A percentile compares a stretch with the other conserved stretches of the same genome.
phyloP scores from a whole-genome alignment of 2,329 filamentous ascomycete species.

The Chaetomiaceae sp. region DNA sequence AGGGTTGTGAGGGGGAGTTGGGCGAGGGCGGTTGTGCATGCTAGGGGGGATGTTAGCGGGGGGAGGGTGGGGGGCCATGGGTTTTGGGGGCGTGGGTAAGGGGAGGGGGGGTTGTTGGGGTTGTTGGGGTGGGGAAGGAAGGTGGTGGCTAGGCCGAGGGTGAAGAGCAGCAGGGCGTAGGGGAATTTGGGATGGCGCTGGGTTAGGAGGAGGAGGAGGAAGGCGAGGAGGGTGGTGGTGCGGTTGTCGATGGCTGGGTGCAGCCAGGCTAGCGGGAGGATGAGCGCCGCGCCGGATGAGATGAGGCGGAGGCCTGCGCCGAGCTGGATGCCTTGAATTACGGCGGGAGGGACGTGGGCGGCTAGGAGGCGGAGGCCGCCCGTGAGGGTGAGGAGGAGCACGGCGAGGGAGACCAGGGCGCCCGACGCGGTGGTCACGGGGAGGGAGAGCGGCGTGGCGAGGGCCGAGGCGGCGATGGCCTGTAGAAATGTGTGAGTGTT shows the following conservation, averaged over 20 bases:
- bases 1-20: slow-evolving; percentile 88
- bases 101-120: slow-evolving; percentile 56
- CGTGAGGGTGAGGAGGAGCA: slow-evolving; percentile 72
- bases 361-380: slow-evolving; percentile 73
- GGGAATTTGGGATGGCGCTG: slow-evolving; percentile 63
- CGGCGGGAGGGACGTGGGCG: slow-evolving; percentile 71
- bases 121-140: slow-evolving; percentile 34
- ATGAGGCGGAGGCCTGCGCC: slow-evolving; percentile 82
- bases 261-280: slow-evolving; percentile 65
- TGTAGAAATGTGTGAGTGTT: slow-evolving; percentile 27
- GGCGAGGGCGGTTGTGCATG: slow-evolving; percentile 57
- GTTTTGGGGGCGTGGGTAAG: slow-evolving; percentile 25
- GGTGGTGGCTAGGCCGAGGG: slow-evolving; percentile 63
- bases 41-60: slow-evolving; percentile 45
- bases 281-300: slow-evolving; percentile 64
- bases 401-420: slow-evolving; percentile 67
- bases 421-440: slow-evolving; percentile 77
- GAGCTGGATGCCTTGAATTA: slow-evolving; percentile 92
- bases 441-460: slow-evolving; percentile 60
- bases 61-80: slow-evolving; percentile 41
- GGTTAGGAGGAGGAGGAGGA: slow-evolving; percentile 64
- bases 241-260: slow-evolving; percentile 67
- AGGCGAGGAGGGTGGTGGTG: slow-evolving; percentile 70
- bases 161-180: slow-evolving; percentile 70
- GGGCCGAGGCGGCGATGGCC: slow-evolving; percentile 88